These are phyloP conservation scores for Clitocybe nebularis DNA, from an alignment of 1,284 basidiomycete genomes.

Conservation along the genomic window DNA sequence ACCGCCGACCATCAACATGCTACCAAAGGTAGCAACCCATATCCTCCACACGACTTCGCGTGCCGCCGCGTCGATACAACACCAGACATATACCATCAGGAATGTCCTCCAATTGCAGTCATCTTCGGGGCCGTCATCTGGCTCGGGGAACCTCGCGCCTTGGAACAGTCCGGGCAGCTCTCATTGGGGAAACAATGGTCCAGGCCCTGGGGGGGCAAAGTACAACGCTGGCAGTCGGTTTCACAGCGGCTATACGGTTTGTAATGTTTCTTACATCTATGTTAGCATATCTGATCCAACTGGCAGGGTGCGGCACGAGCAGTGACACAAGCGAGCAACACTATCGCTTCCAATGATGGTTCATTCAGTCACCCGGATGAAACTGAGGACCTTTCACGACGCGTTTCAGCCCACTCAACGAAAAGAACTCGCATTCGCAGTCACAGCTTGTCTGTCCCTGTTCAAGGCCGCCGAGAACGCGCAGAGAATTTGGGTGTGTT, in stretches of 20 bases:
- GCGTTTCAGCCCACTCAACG: constrained; percentile 28
- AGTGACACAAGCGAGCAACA: constrained; percentile 64
- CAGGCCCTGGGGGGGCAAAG: constrained; percentile 63
- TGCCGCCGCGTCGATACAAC: constrained; percentile 69
- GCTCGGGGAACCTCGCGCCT: constrained; percentile 29
- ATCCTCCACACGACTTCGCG: constrained; percentile 71
- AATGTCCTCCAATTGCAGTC: constrained; percentile 71
- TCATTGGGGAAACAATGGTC: constrained; percentile 52
- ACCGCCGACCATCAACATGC: constrained; percentile 40
- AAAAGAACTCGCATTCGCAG: constrained; percentile 46
- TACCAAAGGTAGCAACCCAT: constrained; percentile 76
- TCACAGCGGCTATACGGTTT: constrained; percentile 51
- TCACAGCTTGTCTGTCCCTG: constrained; percentile 50
- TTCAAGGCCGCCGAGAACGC: constrained; percentile 35
- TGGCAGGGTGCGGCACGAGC: constrained; percentile 58
- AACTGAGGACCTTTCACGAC: constrained; percentile 43
- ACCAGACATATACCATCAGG: constrained; percentile 63
- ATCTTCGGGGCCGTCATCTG: constrained; percentile 31
- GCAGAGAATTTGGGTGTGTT: constrained; percentile 50
- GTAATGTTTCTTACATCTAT: constrained; percentile 29
- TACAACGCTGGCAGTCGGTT: constrained; percentile 66
- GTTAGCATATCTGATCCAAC: constrained; percentile 4
- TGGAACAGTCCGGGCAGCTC: constrained; percentile 51
- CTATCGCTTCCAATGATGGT: constrained; percentile 45
- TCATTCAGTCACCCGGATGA: constrained; percentile 49